Conservation (phyloP, 257 asterid genomes). For the Gardenia jasminoides region DNA sequence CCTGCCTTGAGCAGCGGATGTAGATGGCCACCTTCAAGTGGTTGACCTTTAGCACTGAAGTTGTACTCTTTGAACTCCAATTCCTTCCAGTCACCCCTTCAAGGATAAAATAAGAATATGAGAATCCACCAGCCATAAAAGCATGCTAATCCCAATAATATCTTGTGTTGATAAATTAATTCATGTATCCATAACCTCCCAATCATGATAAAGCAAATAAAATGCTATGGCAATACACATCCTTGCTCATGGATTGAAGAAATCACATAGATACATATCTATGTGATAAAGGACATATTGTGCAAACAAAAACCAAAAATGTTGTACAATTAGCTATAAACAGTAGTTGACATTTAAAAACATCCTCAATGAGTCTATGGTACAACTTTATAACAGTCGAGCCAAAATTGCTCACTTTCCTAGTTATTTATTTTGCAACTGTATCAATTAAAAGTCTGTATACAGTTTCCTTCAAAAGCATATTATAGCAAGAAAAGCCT, state of each 20-base stretch:
- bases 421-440: neutral
- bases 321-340: neutral
- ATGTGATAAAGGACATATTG: neutral
- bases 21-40: conserved; percentile 91
- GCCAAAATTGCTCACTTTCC: neutral
- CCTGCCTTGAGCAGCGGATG: conserved; percentile 95
- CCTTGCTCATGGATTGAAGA: neutral
- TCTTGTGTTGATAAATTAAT: neutral
- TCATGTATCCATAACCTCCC: neutral
- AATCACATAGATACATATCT: neutral
- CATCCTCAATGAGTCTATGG: neutral
- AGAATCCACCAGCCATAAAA: neutral
- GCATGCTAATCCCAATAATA: neutral
- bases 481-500: neutral
- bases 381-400: neutral
- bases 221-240: neutral
- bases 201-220: neutral
- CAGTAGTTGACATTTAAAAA: neutral
- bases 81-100: conserved; percentile 94
- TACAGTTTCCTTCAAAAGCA: conserved; percentile 1
- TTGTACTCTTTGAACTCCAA: conserved; percentile 89
- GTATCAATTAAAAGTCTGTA: neutral
- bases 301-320: neutral
- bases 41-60: conserved; percentile 95
- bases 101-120: conserved; percentile 20